A percentile compares a stretch with the other conserved stretches of the same genome.
Conservation (phyloP, 2,329 filamentous ascomycete species). For the Fusarium keratoplasticum region DNA sequence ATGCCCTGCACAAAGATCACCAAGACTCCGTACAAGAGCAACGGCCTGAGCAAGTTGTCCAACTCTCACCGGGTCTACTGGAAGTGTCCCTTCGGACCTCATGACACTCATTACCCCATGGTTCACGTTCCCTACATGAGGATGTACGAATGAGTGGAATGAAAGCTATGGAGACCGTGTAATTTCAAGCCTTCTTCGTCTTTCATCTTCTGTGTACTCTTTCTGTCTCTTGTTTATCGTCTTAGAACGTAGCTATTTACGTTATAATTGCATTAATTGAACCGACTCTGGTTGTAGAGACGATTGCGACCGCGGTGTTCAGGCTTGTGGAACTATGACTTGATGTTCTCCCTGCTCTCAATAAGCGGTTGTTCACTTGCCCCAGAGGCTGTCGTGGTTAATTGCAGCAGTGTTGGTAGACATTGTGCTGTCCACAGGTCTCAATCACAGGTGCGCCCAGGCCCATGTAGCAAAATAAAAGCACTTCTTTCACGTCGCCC, state of each 20-base stretch:
- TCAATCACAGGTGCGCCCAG: no score
- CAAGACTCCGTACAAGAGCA: not conserved
- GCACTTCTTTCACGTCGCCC: not conserved
- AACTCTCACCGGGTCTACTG: not conserved
- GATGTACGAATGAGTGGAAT: not conserved
- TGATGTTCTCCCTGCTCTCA: no score
- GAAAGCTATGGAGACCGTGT: not conserved
- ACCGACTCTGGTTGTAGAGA: not conserved
- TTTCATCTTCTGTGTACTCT: not conserved
- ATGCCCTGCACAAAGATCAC: not conserved
- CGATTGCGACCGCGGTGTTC: no score
- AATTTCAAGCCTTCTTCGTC: not conserved
- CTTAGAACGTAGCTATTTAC: not conserved
- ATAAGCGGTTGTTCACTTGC: no score
- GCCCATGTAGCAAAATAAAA: not conserved
- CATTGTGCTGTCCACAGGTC: no score
- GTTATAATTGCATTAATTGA: not conserved
- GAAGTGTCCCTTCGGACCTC: not conserved
- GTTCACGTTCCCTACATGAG: not conserved
- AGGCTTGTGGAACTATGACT: no score
- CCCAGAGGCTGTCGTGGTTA: no score
- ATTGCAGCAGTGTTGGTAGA: no score
- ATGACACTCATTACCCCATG: not conserved
- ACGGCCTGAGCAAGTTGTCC: not conserved
- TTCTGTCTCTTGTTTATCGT: not conserved